Evolutionary conservation across 2,329 filamentous ascomycete species (phyloP), one percentile per base, ranked within the genome.

Genomic region (Epichloe scottii): DNA sequence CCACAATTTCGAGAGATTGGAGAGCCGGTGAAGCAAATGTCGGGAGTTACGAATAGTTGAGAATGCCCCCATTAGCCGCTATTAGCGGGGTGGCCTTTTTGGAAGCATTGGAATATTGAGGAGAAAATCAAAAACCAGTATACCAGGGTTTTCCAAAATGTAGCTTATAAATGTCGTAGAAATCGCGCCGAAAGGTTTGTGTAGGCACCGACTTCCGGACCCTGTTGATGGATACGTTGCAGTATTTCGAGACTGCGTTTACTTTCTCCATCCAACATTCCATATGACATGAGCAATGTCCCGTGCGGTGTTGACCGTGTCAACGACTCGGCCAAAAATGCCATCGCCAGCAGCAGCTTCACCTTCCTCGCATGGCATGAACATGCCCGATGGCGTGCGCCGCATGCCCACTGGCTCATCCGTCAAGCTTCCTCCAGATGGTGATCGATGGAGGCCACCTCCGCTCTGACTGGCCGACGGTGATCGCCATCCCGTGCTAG

Each of bases 371-470:
- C 84, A 85, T 7, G 89, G 87, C 85, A 94, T 90, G 60, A 95
- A 85, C 87, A 95, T 94, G 58, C 89, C 89, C 39, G 88, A 93
- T 48, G 82, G 75, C 19, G 88, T 94, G 58, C 89, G 78, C 55
- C 84, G 81, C 73, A 94, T 83, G 49, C 83, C 82, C 17, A 68
- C 71, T 42, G 75, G 70, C 53, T 79, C 75, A 19, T 70, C 71
- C n/a, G 63, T 66, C n/a, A 78, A 65, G 54, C 70, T 75, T 60
- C 65, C 65, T 40, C 71, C 66, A 23, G 77, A 77, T n/a, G 68
- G 60, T 19, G 75, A 72, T 52, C 74, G 71, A 38, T 71, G 69
- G n/a, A 76, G 57, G 12, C 68, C 69, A 34, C 59, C 55, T 41
- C 53, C 57, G 14, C 53, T 48, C 17, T 43, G 39, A 26, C 61